These are phyloP conservation scores for Rubroshorea leprosula DNA, from an alignment of 345 rosid species.

Conservation along the genomic window DNA sequence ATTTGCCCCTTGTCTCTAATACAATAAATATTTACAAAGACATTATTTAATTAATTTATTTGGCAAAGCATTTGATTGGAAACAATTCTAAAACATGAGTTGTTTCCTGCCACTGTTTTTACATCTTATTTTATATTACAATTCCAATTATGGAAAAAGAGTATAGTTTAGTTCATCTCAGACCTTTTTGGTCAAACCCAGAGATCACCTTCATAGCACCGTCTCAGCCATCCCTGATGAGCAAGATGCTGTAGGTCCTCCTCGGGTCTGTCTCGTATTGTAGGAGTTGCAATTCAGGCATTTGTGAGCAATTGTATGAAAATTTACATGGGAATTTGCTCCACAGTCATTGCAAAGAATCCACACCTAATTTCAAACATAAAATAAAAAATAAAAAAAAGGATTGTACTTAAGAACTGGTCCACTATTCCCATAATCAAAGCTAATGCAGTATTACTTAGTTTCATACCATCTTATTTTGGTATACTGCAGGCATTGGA, in stretches of 20 bases:
- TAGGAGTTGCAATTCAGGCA: conserved; percentile 65
- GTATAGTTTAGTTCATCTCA: not conserved
- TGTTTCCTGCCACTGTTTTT: too few relatives aligned
- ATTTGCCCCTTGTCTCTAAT: too few relatives aligned
- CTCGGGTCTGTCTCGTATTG: conserved; percentile 65
- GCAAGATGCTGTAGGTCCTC: conserved; percentile 48
- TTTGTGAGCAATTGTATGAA: conserved; percentile 70
- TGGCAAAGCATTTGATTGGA: too few relatives aligned
- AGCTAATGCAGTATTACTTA: not conserved
- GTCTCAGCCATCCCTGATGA: conserved; percentile 44
- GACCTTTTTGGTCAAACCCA: not conserved
- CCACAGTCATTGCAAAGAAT: conserved; percentile 90
- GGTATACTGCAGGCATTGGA: conserved; percentile 69
- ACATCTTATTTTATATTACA: not conserved
- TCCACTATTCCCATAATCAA: not conserved
- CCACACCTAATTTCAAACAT: conserved; percentile 46
- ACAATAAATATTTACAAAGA: too few relatives aligned
- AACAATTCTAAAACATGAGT: too few relatives aligned
- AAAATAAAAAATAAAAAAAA: too few relatives aligned
- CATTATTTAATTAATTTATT: too few relatives aligned
- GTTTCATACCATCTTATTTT: conserved; percentile 56
- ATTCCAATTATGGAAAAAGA: conserved; percentile 3
- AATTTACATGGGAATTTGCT: conserved; percentile 47
- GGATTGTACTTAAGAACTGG: not conserved
- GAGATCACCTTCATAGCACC: conserved; percentile 38